Evolutionary conservation across 345 rosid genomes (phyloP), one percentile per base, ranked within the genome.

Genomic region (Aethionema arabicum): DNA sequence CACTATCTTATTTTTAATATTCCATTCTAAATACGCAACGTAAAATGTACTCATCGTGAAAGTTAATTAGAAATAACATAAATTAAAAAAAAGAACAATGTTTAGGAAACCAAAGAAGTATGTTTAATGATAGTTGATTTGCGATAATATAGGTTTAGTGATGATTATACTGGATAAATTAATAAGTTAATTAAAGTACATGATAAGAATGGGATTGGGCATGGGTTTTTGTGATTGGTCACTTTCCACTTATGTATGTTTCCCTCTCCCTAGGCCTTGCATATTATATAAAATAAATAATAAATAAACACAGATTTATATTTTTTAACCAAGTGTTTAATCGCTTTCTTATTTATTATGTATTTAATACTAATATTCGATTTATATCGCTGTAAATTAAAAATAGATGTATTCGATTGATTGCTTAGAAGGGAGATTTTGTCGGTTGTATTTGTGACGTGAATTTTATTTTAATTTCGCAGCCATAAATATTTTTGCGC

Each of bases 341-440:
- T n/a, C 32, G 51, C 29, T 67, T 67, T 63, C 21, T 57, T n/a
- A 46, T 62, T n/a, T n/a, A n/a, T n/a, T n/a, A n/a, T n/a, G n/a
- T n/a, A n/a, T n/a, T 62, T 8, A 13, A 50, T 37, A 61, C 31
- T 2, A 21, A 21, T 39, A 40, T 15, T 66, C 41, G 13, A 32
- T 14, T 10, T 29, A 31, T 64, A 35, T 52, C 39, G 49, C 57
- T 38, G 31, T 38, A 49, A 13, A 13, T 50, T 21, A 29, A 4
- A 44, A 35, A 35, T 37, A 61, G 30, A 38, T 40, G 27, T 21
- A 21, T 1, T 21, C 2, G 27, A 62, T n/a, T 52, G 14, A 39
- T 48, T 48, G 56, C 36, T 21, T 32, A 48, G 48, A 5, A 14
- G 8, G 3, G 52, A 67, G 52, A 43, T 40, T 30, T 32, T 58